Evolutionary conservation across 306 rosid species (phyloP).

Genomic region (Abrus pulchellus): DNA sequence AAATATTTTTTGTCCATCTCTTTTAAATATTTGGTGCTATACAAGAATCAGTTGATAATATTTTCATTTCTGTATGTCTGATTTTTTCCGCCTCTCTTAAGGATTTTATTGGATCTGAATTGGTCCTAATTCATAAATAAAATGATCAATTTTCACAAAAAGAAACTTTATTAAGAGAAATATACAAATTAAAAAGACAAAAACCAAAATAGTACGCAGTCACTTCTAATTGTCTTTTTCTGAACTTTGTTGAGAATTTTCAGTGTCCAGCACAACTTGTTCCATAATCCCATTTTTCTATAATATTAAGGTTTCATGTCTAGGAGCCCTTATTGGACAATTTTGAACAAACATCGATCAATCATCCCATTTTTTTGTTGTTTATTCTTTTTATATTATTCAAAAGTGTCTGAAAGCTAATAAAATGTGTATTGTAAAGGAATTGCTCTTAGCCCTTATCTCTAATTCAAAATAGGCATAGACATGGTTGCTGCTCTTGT

Average conservation of each 20-base stretch:
- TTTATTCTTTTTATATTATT: background rate
- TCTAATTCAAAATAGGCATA: background rate
- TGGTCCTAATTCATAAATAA: background rate
- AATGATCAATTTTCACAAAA: background rate
- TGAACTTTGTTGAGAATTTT: background rate
- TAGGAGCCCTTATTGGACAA: background rate
- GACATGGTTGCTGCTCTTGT: background rate
- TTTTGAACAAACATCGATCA: background rate
- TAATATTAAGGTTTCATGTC: background rate
- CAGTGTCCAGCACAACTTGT: constrained; percentile 12
- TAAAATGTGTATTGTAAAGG: background rate
- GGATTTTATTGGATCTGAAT: background rate
- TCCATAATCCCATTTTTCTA: background rate
- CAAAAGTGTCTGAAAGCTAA: background rate
- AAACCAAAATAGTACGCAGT: background rate
- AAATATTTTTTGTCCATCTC: background rate
- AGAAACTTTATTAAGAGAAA: background rate
- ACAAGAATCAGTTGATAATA: background rate
- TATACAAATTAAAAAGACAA: background rate
- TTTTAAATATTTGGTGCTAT: background rate
- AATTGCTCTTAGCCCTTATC: background rate
- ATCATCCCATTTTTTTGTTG: background rate
- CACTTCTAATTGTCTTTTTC: background rate
- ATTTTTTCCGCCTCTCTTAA: background rate
- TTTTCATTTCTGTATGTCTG: background rate